Conservation (phyloP, 2,329 filamentous ascomycete species). For the Clonostachys rhizophaga region DNA sequence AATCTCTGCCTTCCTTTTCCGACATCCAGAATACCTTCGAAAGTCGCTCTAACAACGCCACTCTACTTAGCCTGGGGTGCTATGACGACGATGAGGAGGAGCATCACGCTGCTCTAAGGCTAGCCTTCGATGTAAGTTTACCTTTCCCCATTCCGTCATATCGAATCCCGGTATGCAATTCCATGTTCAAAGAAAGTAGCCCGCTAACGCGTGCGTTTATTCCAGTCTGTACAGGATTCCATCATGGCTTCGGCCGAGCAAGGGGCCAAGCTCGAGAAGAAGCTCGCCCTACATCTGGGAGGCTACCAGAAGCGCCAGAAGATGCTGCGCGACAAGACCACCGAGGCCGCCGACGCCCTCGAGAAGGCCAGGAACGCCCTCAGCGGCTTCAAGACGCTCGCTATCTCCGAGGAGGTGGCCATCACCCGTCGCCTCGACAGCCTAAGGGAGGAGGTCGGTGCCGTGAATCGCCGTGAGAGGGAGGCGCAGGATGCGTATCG, state of each 20-base stretch:
- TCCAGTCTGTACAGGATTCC: conserved; percentile 63
- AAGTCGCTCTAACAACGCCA: conserved; percentile 43
- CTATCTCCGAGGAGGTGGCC: conserved; percentile 75
- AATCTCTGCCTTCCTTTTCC: conserved; percentile 38
- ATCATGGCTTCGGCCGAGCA: conserved; percentile 72
- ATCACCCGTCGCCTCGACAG: conserved; percentile 67
- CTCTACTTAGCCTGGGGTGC: conserved; percentile 75
- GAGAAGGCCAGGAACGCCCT: conserved; percentile 69
- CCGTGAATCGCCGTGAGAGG: conserved; percentile 75
- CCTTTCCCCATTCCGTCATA: background rate
- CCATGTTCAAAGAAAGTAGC: background rate
- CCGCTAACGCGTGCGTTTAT: conserved; percentile 8
- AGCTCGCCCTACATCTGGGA: conserved; percentile 78
- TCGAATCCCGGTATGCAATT: background rate
- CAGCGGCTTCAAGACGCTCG: conserved; percentile 68
- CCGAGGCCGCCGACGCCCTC: conserved; percentile 68
- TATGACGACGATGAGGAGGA: conserved; percentile 76
- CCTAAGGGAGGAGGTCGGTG: conserved; percentile 77
- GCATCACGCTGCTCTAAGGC: conserved; percentile 55
- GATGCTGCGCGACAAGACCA: conserved; percentile 73
- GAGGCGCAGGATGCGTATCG: conserved; percentile 89
- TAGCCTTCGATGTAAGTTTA: conserved; percentile 67
- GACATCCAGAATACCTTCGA: conserved; percentile 51
- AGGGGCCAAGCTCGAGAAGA: conserved; percentile 89
- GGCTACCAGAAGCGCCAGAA: conserved; percentile 88